phyloP scores from a whole-genome alignment of 768 basidiomycete genomes.

The Naganishia vishniacii region DNA sequence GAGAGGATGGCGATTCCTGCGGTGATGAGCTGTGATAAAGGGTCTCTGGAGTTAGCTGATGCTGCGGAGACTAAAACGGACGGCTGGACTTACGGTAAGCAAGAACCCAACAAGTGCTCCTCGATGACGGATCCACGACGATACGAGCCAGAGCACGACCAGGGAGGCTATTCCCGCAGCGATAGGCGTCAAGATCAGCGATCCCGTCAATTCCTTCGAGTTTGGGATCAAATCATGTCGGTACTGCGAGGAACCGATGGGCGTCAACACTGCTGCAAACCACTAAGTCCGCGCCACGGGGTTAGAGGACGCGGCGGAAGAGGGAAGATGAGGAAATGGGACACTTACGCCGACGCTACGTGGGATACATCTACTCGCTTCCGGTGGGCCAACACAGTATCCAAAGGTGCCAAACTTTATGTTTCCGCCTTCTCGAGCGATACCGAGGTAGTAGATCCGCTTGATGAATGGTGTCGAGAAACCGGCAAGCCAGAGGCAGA shows the following conservation, averaged over 20 bases:
- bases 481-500: constrained; percentile 44
- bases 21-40: background rate
- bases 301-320: too few relatives aligned
- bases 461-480: constrained; percentile 42
- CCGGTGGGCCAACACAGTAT: constrained; percentile 25
- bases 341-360: too few relatives aligned
- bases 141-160: constrained; percentile 34
- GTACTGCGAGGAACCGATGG: background rate
- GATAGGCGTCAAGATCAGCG: background rate
- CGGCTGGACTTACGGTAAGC: constrained; percentile 36
- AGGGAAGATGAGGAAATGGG: too few relatives aligned
- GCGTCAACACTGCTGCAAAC: too few relatives aligned
- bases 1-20: constrained; percentile 20
- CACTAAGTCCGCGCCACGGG: too few relatives aligned
- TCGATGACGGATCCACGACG: constrained; percentile 26
- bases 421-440: constrained; percentile 6
- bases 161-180: background rate
- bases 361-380: too few relatives aligned
- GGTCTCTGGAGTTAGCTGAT: background rate
- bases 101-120: constrained; percentile 31
- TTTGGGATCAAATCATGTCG: background rate
- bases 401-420: constrained; percentile 42
- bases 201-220: background rate
- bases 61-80: background rate
- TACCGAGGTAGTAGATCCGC: constrained; percentile 37